These are phyloP conservation scores for Calcarisporium arbuscula DNA, from an alignment of 2,329 filamentous ascomycete genomes.

Conservation along the genomic window DNA sequence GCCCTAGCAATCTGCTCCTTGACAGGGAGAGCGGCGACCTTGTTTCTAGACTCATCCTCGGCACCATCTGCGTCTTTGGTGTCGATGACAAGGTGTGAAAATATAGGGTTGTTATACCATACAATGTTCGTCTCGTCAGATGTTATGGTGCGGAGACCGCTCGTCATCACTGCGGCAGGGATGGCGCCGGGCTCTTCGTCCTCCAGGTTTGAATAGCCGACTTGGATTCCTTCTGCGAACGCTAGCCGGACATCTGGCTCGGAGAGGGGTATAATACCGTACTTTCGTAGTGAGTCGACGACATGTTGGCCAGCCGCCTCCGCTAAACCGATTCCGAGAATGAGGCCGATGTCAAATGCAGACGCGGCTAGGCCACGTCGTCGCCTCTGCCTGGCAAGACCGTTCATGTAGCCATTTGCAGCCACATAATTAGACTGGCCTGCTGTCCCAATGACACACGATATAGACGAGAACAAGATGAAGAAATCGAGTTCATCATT, in stretches of 20 bases:
- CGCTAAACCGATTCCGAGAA: constrained; percentile 29
- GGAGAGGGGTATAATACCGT: background rate
- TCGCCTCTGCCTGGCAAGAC: constrained; percentile 28
- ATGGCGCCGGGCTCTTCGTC: background rate
- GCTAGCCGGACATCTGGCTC: constrained; percentile 23
- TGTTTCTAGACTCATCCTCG: background rate
- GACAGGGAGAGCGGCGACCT: background rate
- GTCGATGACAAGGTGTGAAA: constrained; percentile 2
- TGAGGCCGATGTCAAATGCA: constrained; percentile 28
- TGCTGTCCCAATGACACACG: constrained; percentile 19
- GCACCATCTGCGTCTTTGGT: background rate
- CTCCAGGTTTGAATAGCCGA: too few relatives aligned
- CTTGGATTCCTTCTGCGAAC: constrained; percentile 23
- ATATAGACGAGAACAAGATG: constrained; percentile 26
- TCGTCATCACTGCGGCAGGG: background rate
- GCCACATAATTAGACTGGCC: constrained; percentile 39
- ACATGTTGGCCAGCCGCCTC: constrained; percentile 1
- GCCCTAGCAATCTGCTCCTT: too few relatives aligned
- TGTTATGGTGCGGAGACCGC: constrained; percentile 1
- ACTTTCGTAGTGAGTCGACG: background rate
- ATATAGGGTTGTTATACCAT: constrained; percentile 1
- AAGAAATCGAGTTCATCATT: constrained; percentile 29
- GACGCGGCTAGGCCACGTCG: constrained; percentile 30
- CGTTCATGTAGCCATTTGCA: constrained; percentile 36
- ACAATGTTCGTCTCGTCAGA: background rate